Evolutionary conservation across 305 asterid genomes (phyloP), one percentile per base, ranked within the genome.

Genomic region (Vinca major): DNA sequence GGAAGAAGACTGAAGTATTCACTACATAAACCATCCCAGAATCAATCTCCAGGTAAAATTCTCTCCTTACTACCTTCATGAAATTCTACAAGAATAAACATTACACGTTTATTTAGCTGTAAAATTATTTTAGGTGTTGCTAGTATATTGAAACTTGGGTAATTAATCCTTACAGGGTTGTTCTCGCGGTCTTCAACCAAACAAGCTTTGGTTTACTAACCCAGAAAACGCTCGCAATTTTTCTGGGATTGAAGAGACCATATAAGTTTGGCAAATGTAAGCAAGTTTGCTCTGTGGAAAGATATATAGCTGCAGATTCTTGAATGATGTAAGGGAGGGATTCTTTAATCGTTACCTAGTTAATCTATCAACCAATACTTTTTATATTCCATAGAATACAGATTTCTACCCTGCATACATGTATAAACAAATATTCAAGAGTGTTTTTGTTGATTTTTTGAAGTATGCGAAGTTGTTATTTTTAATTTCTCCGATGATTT

Each of bases 1-100:
- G 96, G 96, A 89, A 74, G 95, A 86, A 77, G 94, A 87, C 73
- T 87, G 73, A 71, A 8, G 5, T n/a, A 16, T 44, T n/a, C 50
- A 39, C 21, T 6, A n/a, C 48, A 13, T 6, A 21, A n/a, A 5
- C 20, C 55, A 13, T 52, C 20, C 13, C 63, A 57, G 45, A 1
- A 7, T 41, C 45, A 6, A 14, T 2, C 21, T 14, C 26, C 47
- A 16, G 65, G 47, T 61, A 61, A 61, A 41, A 17, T 6, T 16
- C 11, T 39, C 13, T 16, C 5, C n/a, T 26, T 19, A 3, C 48
- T 19, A 3, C 48, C 36, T 2, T 12, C 16, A 41, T 7, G 0
- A 14, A 39, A 39, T 60, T 60, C 21, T 4, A 4, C 8, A 4
- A 3, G 20, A 36, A 36, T 2, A 36, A 21, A 36, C 62, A 8